These are phyloP conservation scores for Camelina laxa DNA, from an alignment of 345 rosid genomes.

Conservation along the genomic window DNA sequence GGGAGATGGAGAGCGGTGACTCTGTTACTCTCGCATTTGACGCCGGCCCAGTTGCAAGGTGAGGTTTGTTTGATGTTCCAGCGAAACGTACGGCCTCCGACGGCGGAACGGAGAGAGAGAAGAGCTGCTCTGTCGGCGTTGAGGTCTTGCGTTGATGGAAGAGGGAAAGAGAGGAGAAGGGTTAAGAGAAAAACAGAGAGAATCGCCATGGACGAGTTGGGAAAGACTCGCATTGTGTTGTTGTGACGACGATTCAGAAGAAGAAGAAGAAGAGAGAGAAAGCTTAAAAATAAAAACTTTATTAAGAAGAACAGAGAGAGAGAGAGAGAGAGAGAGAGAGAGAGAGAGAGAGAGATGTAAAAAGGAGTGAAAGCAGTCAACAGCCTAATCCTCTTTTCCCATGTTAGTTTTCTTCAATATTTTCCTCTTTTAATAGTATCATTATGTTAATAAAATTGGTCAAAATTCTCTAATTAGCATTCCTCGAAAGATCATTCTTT, in stretches of 20 bases:
- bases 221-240: conserved; percentile 27
- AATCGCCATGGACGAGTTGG: conserved; percentile 24
- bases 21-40: conserved; percentile 39
- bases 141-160: conserved; percentile 36
- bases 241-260: background rate
- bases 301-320: background rate
- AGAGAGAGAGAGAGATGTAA: background rate
- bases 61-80: conserved; percentile 39
- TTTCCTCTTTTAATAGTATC: background rate
- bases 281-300: conserved; percentile 1
- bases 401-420: background rate
- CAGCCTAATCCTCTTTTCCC: conserved; percentile 40
- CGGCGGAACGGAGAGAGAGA: conserved; percentile 39
- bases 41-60: conserved; percentile 45
- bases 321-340: background rate
- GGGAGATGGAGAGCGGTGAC: conserved; percentile 67
- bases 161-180: conserved; percentile 41
- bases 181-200: conserved; percentile 31
- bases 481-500: background rate
- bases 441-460: background rate
- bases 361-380: conserved; percentile 37
- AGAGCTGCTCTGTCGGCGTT: conserved; percentile 46
- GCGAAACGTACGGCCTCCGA: conserved; percentile 39
- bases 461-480: background rate
- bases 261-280: conserved; percentile 23